Base-by-base conservation (phyloP, 495 filamentous ascomycete species). In the Apiosordaria backusii region DNA sequence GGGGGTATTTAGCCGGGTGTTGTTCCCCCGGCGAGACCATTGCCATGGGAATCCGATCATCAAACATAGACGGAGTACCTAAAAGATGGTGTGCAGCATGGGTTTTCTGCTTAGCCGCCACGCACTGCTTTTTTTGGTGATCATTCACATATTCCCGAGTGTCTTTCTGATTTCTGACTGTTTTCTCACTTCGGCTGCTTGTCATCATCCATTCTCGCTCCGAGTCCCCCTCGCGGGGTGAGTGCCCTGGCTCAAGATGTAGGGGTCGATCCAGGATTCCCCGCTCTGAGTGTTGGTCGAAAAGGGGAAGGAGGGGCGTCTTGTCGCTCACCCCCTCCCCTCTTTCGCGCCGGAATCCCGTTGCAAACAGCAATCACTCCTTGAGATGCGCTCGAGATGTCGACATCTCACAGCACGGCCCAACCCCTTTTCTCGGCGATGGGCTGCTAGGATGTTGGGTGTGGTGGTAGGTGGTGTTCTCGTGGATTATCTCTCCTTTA, bases 1-100 rank as follows among this genome's bases (percentile, higher is more conserved):
- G 52, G 52, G 22, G 61, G 55, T 65, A 71, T 71, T 71, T 71
- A 71, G 19, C 69, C 69, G 69, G 66, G 58, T 59, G 26, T 10
- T 50, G 45, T 68, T 55, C 50, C 63, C 54, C 45, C 59, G 62
- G 69, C 60, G 69, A 60, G 69, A 66, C 69, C 65, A 61, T 65
- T 59, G 63, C 50, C 23, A 66, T 66, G 69, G 68, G 66, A 71
- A 55, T 65, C 64, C 25, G 65, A 35, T 45, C 24, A 63, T 70
- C 68, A 70, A 71, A 71, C 69, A 63, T 58, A 60, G 9, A 40
- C 26, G 55, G 60, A 29, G 25, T 24, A 63, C 35, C 66, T 24
- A 54, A 18, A 13, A 21, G 50, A 21, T 53, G 50, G 50, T 24
- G 50, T 53, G 50, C 52, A 40, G 40, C 57, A 40, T 40, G 52